Evolutionary conservation across 305 asterid genomes (phyloP), one percentile per base, ranked within the genome.

Genomic region (Plantago lanceolata): DNA sequence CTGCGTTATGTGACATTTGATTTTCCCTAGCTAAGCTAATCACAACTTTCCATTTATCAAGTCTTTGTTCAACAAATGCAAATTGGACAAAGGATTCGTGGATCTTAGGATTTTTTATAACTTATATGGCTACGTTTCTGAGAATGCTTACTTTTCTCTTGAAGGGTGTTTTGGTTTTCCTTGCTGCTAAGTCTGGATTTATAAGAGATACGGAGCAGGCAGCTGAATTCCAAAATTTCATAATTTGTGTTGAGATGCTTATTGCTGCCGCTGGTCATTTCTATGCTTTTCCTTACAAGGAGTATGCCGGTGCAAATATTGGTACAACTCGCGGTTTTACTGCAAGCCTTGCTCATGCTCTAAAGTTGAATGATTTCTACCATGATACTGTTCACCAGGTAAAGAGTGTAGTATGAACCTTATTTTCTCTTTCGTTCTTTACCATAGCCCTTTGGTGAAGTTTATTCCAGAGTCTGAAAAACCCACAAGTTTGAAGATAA

Each of bases 321-420:
- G 99, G 90, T 61, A 79, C 73, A 52, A 73, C 85, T 65, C 81
- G 78, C 59, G 88, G 94, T 64, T 81, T 93, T 56, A 71, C 82
- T 4, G 84, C 91, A 65, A 90, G 94, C 77, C 94, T 93, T 49
- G 88, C 90, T 19, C 99, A 93, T 74, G 97, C 96, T 65, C 71
- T 93, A 69, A 90, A 76, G 75, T 67, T 93, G 65, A 93, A 81
- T 51, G 97, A 93, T 82, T 84, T 93, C 52, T 93, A 93, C 77
- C 95, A 93, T 28, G 97, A 93, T 58, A 90, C 99, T 0, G 99
- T 93, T 35, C 99, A 90, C 82, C 99, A 93, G 97, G 97, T 90
- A 67, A 48, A 59, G 43, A 48, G 35, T 63, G 51, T 53, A 31
- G 35, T 61, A 61, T 26, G 58, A 19, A 48, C 45, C 48, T 20